Conservation (phyloP, 1,284 basidiomycete genomes). For the Cryptococcus maquisensis region DNA sequence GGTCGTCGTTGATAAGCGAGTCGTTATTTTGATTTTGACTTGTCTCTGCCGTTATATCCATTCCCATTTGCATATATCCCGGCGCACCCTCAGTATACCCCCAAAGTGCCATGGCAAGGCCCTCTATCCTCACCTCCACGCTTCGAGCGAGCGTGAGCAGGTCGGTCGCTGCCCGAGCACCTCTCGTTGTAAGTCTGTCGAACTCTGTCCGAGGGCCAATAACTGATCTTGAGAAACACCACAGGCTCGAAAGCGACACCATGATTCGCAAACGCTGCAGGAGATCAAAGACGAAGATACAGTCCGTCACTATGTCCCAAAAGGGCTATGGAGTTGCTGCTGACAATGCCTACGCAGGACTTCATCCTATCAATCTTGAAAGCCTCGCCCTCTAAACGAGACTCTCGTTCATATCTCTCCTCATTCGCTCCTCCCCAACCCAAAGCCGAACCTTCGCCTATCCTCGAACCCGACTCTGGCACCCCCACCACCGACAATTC, state of each 20-base stretch:
- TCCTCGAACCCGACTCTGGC: constrained; percentile 10
- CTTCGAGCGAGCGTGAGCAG: background rate
- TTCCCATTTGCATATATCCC: no score
- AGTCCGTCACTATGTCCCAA: constrained; percentile 1
- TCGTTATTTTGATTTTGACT: no score
- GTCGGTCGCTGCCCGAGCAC: background rate
- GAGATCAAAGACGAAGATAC: constrained; percentile 17
- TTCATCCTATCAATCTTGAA: constrained; percentile 93
- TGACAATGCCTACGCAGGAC: constrained; percentile 59
- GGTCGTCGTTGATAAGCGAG: no score
- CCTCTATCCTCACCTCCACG: no score
- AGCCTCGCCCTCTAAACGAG: constrained; percentile 86
- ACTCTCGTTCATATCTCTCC: constrained; percentile 82
- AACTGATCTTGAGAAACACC: background rate
- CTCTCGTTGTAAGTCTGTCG: background rate
- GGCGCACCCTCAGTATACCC: no score
- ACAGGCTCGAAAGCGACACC: constrained; percentile 9
- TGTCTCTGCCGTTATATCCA: no score
- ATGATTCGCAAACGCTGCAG: constrained; percentile 14
- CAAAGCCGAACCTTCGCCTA: constrained; percentile 25
- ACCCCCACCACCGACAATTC: background rate
- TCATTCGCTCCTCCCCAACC: constrained; percentile 60
- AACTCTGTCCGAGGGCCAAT: background rate
- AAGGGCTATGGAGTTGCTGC: background rate
- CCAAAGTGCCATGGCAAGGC: no score